Base-by-base conservation (phyloP, 371 early-diverging fungal species). In the Mucor sp. region DNA sequence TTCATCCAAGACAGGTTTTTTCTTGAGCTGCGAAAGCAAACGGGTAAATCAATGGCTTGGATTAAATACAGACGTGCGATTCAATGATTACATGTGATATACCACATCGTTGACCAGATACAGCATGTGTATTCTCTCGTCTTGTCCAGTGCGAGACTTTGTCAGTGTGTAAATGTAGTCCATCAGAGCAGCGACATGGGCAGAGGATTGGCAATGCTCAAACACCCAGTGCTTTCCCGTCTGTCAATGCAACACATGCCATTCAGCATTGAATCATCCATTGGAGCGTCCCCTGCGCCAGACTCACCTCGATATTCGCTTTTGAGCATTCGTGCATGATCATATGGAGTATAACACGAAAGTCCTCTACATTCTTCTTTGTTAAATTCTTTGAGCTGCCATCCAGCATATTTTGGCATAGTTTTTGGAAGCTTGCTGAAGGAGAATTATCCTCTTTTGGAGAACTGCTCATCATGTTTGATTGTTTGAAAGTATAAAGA, bases 271-370 rank as follows among this genome's bases (percentile, higher is more conserved):
- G 48, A n/a, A 21, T 19, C 23, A 1, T 50, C 14, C 50, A 50
- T 6, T 47, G 11, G 11, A 47, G 11, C 23, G n/a, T 60, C 12
- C 23, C 28, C 15, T 62, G 30, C 48, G 11, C 27, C 39, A 37
- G 44, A 30, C 30, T 80, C 12, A 87, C 89, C 70, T 88, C 87
- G 58, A 88, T 87, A 58, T 88, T 86, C 0, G 82, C 82, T 63
- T 82, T 82, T 8, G 89, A 88, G 59, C 89, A 86, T 63, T 88
- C 89, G 32, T 70, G 77, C 81, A 88, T 85, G 41, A 87, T 75
- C 75, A 77, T 69, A 50, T 85, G 79, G 25, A 88, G 68, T 28
- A 77, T 69, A 5, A 69, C 60, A 56, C 75, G 75, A 64, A 84
- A 76, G 43, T 81, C 72, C 56, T 83, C 81, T 6, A 76, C 60